These are phyloP conservation scores for Fusarium sp. DNA, from an alignment of 2,329 filamentous ascomycete genomes.

Conservation along the genomic window DNA sequence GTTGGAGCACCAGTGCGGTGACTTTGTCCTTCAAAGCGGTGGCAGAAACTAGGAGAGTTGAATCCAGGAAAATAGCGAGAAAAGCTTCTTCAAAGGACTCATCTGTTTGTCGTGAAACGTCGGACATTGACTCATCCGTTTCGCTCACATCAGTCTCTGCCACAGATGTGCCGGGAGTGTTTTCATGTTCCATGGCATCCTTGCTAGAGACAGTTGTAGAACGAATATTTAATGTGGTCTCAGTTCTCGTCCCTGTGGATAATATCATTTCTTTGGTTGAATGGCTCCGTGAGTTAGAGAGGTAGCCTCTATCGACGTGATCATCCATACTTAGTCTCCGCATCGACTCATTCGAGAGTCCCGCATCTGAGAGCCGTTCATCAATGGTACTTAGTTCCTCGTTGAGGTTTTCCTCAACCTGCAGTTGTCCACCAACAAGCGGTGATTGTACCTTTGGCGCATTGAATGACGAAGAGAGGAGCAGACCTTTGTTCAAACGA, in stretches of 20 bases:
- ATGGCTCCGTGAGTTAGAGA: background rate
- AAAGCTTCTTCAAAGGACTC: conserved; percentile 27
- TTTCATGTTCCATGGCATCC: background rate
- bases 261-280: background rate
- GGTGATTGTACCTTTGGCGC: background rate
- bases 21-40: conserved; percentile 23
- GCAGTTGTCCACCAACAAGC: background rate
- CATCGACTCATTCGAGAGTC: background rate
- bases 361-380: conserved; percentile 18
- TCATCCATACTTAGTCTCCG: background rate
- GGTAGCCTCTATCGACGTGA: background rate
- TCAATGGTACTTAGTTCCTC: conserved; percentile 21
- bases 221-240: background rate
- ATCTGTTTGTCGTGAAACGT: conserved; percentile 21
- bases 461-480: background rate
- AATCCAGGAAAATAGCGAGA: conserved; percentile 7
- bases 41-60: background rate
- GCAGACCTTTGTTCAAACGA: background rate
- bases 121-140: conserved; percentile 18
- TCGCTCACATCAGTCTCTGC: conserved; percentile 14
- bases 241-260: background rate
- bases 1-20: background rate
- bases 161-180: conserved; percentile 13
- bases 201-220: background rate
- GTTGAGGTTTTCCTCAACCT: background rate